Conservation (phyloP, 495 filamentous ascomycete species). For the Lasiosphaeria miniovina region DNA sequence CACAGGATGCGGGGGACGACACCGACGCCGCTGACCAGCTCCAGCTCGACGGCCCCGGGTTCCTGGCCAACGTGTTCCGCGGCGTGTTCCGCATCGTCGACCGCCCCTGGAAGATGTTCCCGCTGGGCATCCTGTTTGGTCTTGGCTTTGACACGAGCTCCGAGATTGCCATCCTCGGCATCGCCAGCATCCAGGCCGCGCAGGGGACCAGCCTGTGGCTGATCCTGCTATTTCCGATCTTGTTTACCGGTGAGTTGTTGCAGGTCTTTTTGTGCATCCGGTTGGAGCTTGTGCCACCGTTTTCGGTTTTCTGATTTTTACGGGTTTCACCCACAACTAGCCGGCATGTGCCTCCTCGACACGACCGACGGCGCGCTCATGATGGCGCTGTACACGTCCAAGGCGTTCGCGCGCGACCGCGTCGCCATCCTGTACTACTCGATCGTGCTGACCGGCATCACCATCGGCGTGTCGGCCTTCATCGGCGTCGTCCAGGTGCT, state of each 20-base stretch:
- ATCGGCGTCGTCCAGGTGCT: constrained; percentile 86
- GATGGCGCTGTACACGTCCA: constrained; percentile 87
- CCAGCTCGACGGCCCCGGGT: constrained; percentile 73
- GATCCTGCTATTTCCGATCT: constrained; percentile 84
- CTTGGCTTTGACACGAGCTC: constrained; percentile 95
- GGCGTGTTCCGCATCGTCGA: constrained; percentile 81
- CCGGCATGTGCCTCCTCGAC: constrained; percentile 88
- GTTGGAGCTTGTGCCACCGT: not conserved
- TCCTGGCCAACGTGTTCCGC: constrained; percentile 68
- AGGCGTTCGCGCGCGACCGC: constrained; percentile 66
- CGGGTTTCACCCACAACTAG: constrained; percentile 34
- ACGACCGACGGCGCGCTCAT: constrained; percentile 91
- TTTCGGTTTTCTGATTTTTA: not conserved
- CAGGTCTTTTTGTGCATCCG: not conserved
- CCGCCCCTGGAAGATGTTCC: constrained; percentile 96
- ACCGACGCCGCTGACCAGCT: constrained; percentile 56
- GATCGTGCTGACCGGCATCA: constrained; percentile 81
- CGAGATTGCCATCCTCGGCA: constrained; percentile 88
- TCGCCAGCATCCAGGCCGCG: constrained; percentile 79
- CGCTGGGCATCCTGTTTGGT: constrained; percentile 85
- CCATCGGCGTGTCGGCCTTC: constrained; percentile 79
- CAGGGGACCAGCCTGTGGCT: constrained; percentile 89
- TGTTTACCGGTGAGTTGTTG: constrained; percentile 71
- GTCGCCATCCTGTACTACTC: constrained; percentile 93
- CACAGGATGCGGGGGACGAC: constrained; percentile 11